These are phyloP conservation scores for Akanthomyces lecanii DNA, from an alignment of 2,329 filamentous ascomycete species.

Conservation along the genomic window DNA sequence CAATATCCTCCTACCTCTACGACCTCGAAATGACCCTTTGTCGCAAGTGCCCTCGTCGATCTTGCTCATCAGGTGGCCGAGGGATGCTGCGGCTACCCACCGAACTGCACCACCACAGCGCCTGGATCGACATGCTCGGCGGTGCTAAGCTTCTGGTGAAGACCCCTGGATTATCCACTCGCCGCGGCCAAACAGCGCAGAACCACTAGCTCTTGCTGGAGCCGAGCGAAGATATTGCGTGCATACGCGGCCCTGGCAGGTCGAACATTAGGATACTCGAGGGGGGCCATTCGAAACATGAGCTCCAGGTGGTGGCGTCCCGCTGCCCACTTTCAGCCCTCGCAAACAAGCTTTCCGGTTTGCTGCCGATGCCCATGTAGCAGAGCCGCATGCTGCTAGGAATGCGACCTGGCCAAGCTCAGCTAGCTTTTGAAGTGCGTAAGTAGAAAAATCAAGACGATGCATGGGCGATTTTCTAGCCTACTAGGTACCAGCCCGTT, in stretches of 20 bases:
- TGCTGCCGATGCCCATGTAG: not conserved
- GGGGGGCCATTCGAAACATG: conserved; percentile 1
- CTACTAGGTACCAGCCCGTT: not conserved
- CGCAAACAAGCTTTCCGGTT: not conserved
- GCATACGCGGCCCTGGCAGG: not conserved
- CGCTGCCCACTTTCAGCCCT: not conserved
- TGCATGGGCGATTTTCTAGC: not conserved
- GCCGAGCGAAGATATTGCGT: not conserved
- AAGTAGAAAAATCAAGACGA: not conserved
- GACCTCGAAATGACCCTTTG: not conserved
- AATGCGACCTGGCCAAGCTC: not conserved
- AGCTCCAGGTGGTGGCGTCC: not conserved
- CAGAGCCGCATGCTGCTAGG: not conserved
- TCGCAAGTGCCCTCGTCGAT: not conserved
- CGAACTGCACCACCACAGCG: not conserved
- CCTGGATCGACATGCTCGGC: not conserved
- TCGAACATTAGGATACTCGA: not conserved
- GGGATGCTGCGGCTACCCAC: not conserved
- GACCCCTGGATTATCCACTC: conserved; percentile 6
- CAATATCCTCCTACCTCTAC: not conserved
- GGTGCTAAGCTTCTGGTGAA: not conserved
- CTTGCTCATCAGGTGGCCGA: not conserved
- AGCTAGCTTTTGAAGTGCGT: not conserved
- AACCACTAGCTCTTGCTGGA: not conserved
- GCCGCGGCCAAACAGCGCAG: not conserved